These are phyloP conservation scores for Lophiotrema nucula DNA, from an alignment of 495 filamentous ascomycete genomes.

Conservation along the genomic window DNA sequence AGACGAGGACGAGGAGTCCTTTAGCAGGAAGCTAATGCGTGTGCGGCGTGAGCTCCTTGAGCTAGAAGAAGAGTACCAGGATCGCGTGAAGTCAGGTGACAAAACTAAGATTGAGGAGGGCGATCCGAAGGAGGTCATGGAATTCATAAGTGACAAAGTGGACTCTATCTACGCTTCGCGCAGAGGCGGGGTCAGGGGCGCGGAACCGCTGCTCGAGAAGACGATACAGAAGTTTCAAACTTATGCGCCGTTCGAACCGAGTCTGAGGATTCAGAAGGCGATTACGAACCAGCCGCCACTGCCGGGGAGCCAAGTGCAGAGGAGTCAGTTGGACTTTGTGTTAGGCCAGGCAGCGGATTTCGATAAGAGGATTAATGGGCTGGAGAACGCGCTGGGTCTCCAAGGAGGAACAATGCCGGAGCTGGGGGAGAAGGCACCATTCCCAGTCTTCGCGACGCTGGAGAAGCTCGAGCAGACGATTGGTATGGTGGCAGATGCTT, in stretches of 20 bases:
- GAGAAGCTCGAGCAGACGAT: constrained; percentile 74
- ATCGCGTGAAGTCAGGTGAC: constrained; percentile 23
- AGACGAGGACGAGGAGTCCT: constrained; percentile 55
- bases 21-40: constrained; percentile 70
- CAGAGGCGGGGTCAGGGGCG: constrained; percentile 24
- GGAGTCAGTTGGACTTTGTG: constrained; percentile 19
- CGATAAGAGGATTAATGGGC: constrained; percentile 69
- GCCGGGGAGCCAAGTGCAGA: constrained; percentile 20
- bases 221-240: constrained; percentile 31
- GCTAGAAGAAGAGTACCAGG: constrained; percentile 38
- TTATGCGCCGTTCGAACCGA: constrained; percentile 15
- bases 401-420: constrained; percentile 65
- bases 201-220: constrained; percentile 22
- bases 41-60: constrained; percentile 44
- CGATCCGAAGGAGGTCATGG: constrained; percentile 30
- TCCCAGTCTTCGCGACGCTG: constrained; percentile 74
- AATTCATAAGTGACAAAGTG: constrained; percentile 31
- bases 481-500: constrained; percentile 60
- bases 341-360: constrained; percentile 84
- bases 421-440: constrained; percentile 54
- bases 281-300: constrained; percentile 20
- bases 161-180: constrained; percentile 33
- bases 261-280: constrained; percentile 11
- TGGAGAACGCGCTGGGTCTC: constrained; percentile 83
- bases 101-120: constrained; percentile 28